Conservation (phyloP, 768 basidiomycete genomes). For the Omphalotus guepiniiformis region DNA sequence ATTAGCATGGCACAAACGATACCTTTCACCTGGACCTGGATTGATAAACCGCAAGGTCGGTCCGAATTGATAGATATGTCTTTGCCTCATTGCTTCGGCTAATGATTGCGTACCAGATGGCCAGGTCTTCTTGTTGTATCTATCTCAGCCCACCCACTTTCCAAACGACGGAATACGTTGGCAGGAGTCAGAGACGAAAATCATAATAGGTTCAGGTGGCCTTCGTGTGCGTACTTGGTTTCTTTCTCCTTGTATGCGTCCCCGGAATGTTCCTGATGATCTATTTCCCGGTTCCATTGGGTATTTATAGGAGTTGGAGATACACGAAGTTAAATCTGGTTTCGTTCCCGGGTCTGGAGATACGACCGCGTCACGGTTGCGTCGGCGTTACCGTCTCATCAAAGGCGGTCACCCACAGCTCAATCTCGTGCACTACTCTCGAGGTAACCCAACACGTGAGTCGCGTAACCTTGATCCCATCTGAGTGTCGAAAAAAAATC, state of each 20-base stretch:
- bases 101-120: conserved; percentile 43
- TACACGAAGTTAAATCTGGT: conserved; percentile 68
- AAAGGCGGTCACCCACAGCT: conserved; percentile 74
- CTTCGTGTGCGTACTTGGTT: conserved; percentile 44
- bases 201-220: conserved; percentile 42
- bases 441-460: conserved; percentile 57
- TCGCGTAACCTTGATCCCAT: conserved; percentile 9
- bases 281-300: no score
- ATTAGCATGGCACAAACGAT: conserved; percentile 47
- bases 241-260: background rate
- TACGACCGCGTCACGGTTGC: conserved; percentile 57
- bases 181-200: conserved; percentile 67
- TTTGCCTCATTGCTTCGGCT: no score
- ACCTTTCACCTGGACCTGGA: conserved; percentile 69
- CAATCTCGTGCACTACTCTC: conserved; percentile 73
- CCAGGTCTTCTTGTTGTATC: conserved; percentile 60
- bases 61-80: conserved; percentile 4
- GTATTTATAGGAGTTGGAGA: conserved; percentile 64
- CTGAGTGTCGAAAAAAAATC: conserved; percentile 5
- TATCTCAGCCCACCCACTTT: conserved; percentile 54
- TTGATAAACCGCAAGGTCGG: conserved; percentile 75
- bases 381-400: conserved; percentile 65
- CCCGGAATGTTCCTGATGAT: no score
- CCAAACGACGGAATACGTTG: conserved; percentile 77
- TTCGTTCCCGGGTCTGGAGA: conserved; percentile 70